Base-by-base conservation (phyloP, 2,329 filamentous ascomycete species). In the Coniochaeta sp. region DNA sequence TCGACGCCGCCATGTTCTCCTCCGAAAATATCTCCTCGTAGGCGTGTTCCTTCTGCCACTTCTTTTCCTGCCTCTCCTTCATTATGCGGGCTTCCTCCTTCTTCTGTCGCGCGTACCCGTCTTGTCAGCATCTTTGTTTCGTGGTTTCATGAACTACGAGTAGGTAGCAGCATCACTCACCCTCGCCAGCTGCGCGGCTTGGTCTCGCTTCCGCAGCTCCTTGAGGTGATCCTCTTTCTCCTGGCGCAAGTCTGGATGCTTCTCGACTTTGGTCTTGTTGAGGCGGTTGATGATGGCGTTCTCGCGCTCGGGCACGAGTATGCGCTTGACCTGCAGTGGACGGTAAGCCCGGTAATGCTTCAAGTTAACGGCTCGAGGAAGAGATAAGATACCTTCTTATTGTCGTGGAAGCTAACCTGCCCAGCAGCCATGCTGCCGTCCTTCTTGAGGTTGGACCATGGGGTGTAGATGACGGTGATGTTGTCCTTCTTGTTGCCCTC, bases 401-500 rank as follows among this genome's bases (percentile, higher is more conserved):
- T 83, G 74, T 97, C 91, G 71, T 96, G 93, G 79, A 98, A 99
- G 64, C 90, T 89, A 58, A 99, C 95, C 72, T 99, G 95, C 24
- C 95, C 95, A 3, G 89, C 88, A 19, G 91, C 93, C 95, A 99
- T 99, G 73, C 89, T 91, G 32, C 93, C 93, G 70, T 96, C 91
- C 72, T 99, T 99, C 72, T 91, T 89, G 36, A 99, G 83, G 73
- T 99, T 99, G 52, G 90, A 89, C 73, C 95, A 98, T 7, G 95
- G 95, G 4, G 95, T 99, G 78, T 99, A 99, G 70, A 99, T 96
- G 70, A 99, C 75, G 17, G 92, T 96, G 69, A 99, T 81, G 75
- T 98, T 98, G 74, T 98, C 93, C 75, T 97, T 98, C 77, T 99
- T 99, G 80, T 99, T 99, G 64, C 90, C 95, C 79, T 99, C 95